These are phyloP conservation scores for Euphorbia lathyris DNA, from an alignment of 345 rosid genomes.

Conservation along the genomic window DNA sequence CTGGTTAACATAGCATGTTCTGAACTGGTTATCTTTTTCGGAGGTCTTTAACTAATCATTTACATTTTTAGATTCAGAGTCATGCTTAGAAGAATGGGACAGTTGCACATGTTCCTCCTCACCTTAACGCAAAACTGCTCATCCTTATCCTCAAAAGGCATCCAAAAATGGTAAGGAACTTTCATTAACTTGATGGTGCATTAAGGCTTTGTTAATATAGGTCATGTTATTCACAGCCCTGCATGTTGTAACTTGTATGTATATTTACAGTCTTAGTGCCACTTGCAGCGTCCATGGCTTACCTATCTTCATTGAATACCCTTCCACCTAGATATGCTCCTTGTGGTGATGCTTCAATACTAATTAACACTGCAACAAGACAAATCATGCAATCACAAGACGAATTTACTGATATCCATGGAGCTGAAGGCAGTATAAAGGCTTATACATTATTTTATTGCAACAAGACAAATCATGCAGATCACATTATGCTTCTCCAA, in stretches of 20 bases:
- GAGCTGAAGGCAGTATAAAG: slow-evolving; percentile 51
- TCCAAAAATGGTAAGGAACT: slow-evolving; percentile 58
- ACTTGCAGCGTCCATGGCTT: slow-evolving; percentile 56
- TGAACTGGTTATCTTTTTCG: neutral
- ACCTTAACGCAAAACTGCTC: slow-evolving; percentile 91
- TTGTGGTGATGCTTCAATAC: slow-evolving; percentile 65
- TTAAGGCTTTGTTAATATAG: neutral
- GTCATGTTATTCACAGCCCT: slow-evolving; percentile 7
- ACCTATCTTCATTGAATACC: slow-evolving; percentile 38
- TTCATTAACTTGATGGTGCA: neutral
- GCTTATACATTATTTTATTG: slow-evolving; percentile 24
- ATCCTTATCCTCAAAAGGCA: slow-evolving; percentile 94
- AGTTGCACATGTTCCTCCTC: slow-evolving; percentile 88
- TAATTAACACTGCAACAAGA: slow-evolving; percentile 40
- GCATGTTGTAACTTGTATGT: slow-evolving; percentile 12
- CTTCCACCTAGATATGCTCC: slow-evolving; percentile 46
- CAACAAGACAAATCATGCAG: too few relatives aligned
- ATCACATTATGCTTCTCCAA: too few relatives aligned
- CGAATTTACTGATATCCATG: slow-evolving; percentile 45
- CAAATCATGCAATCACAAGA: slow-evolving; percentile 43
- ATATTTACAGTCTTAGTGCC: slow-evolving; percentile 53
- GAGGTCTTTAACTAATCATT: slow-evolving; percentile 14
- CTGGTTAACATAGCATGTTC: too few relatives aligned
- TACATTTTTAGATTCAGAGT: slow-evolving; percentile 66
- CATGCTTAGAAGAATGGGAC: slow-evolving; percentile 97